phyloP scores from a whole-genome alignment of 2,329 filamentous ascomycete genomes.

The Pseudogymnoascus sp. region DNA sequence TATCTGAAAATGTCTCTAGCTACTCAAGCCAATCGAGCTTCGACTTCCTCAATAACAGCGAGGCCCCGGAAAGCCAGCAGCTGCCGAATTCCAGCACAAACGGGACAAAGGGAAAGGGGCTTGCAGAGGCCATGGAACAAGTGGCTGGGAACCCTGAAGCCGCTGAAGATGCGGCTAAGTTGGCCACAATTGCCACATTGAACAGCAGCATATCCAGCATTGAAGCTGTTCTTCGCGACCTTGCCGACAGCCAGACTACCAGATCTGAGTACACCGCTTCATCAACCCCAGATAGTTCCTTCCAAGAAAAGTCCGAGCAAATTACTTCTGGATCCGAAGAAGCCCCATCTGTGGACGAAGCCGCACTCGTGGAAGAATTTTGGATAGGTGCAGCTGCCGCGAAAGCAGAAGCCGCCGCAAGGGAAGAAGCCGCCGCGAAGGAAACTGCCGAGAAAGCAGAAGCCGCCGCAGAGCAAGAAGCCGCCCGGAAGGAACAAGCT shows the following conservation, averaged over 20 bases:
- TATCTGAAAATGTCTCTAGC: not conserved
- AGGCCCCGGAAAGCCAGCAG: not conserved
- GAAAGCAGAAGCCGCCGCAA: not conserved
- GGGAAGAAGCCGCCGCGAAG: not conserved
- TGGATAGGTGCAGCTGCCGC: not conserved
- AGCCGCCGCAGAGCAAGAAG: not conserved
- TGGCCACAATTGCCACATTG: not conserved
- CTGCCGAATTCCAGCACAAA: not conserved
- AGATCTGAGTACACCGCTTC: not conserved
- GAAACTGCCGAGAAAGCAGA: not conserved
- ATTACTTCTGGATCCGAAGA: not conserved
- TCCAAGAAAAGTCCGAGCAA: not conserved
- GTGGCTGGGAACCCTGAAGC: not conserved
- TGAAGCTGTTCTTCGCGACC: not conserved
- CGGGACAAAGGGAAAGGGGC: not conserved
- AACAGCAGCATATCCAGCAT: not conserved
- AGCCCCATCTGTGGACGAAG: not conserved
- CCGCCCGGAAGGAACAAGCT: not conserved
- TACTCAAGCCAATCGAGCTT: slow-evolving; percentile 6
- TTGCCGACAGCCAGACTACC: not conserved
- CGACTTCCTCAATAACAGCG: not conserved
- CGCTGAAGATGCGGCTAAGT: not conserved
- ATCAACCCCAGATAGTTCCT: not conserved
- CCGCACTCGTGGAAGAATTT: not conserved
- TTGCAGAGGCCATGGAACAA: not conserved